phyloP scores from a whole-genome alignment of 2,329 filamentous ascomycete species.

The Aureobasidium sp. region DNA sequence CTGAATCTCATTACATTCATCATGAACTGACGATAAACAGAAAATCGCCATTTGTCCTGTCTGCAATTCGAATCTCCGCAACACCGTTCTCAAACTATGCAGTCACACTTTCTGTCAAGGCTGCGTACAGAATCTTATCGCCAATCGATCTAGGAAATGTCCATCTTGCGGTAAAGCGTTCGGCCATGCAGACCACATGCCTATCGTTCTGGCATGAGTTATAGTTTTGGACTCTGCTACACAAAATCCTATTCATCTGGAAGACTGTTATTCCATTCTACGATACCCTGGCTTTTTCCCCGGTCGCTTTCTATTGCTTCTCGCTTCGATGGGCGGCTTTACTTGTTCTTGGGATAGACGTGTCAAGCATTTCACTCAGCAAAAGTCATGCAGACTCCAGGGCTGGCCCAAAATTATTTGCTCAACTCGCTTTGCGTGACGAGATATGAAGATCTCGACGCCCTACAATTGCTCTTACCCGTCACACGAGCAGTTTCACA shows the following conservation, averaged over 20 bases:
- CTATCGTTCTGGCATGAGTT: conserved; percentile 25
- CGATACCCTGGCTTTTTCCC: background rate
- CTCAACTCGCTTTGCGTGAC: background rate
- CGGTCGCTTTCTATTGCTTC: background rate
- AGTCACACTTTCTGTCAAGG: conserved; percentile 89
- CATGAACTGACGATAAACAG: conserved; percentile 31
- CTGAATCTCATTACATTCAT: background rate
- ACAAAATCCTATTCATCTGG: background rate
- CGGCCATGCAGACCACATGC: conserved; percentile 83
- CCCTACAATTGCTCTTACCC: background rate
- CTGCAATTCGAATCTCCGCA: conserved; percentile 88
- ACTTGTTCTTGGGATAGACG: background rate
- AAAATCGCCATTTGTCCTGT: conserved; percentile 80
- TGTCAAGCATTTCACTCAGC: background rate
- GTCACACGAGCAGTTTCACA: too few relatives aligned
- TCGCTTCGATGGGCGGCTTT: background rate
- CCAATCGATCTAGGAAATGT: conserved; percentile 87
- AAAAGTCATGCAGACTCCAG: background rate
- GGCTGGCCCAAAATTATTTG: background rate
- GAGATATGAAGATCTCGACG: background rate
- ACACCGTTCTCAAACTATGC: conserved; percentile 86
- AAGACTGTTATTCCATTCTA: background rate
- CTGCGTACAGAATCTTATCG: conserved; percentile 83
- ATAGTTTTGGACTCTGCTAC: background rate
- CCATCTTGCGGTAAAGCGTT: conserved; percentile 90